Percentiles rank a stretch among this genome's conserved stretches.
Conservation (phyloP, 2,329 filamentous ascomycete species). For the Herpotrichia juniperi region DNA sequence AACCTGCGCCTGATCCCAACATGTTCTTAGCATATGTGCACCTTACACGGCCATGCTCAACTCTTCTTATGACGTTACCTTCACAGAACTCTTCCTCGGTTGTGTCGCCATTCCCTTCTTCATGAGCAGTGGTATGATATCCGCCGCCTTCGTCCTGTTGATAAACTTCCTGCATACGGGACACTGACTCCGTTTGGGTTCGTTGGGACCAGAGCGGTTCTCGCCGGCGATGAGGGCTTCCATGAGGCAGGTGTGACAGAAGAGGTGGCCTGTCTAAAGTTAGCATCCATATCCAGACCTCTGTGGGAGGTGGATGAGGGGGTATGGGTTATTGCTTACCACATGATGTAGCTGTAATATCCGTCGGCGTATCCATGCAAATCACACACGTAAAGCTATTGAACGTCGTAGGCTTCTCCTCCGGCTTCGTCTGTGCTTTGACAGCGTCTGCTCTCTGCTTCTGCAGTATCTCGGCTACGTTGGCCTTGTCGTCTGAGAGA, state of each 20-base stretch:
- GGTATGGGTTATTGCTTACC: conserved; percentile 51
- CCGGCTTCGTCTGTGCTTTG: conserved; percentile 49
- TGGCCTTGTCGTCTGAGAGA: conserved; percentile 50
- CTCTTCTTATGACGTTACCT: conserved; percentile 3
- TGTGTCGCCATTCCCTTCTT: conserved; percentile 47
- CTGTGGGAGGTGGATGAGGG: background rate
- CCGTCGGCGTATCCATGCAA: conserved; percentile 66
- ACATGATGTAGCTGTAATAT: conserved; percentile 65
- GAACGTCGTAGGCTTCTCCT: conserved; percentile 49
- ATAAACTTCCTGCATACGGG: conserved; percentile 56
- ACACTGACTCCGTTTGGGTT: conserved; percentile 52
- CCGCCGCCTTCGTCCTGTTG: conserved; percentile 45
- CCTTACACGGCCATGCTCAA: no score
- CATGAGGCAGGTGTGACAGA: conserved; percentile 68
- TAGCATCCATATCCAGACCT: conserved; percentile 9
- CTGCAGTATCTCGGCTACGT: conserved; percentile 53
- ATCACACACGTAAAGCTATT: conserved; percentile 64
- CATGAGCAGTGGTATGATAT: conserved; percentile 52
- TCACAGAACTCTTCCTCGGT: conserved; percentile 27
- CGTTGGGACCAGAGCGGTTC: conserved; percentile 52
- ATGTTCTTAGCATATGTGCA: no score
- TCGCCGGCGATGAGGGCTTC: conserved; percentile 65
- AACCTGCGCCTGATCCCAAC: no score
- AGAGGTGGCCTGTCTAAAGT: conserved; percentile 60
- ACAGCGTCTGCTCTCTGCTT: conserved; percentile 61